Percentiles rank a stretch among this genome's conserved stretches.
These are phyloP conservation scores for Laburnicola sp. DNA, from an alignment of 2,329 filamentous ascomycete species.

Conservation along the genomic window DNA sequence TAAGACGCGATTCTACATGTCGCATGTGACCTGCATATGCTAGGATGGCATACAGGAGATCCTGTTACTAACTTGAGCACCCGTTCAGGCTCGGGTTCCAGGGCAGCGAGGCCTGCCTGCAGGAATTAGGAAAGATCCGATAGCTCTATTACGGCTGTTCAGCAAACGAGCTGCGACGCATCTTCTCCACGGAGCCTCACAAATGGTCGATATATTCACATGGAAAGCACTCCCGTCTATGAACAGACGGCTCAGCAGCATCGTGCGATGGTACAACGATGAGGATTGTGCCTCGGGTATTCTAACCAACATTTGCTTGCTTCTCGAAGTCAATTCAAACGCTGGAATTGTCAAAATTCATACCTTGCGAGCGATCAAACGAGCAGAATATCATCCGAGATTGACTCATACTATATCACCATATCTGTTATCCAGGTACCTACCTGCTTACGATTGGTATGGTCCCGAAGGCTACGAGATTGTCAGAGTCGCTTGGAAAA, in stretches of 20 bases:
- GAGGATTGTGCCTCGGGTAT: neutral
- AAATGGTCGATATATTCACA: slow-evolving; percentile 13
- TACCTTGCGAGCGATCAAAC: neutral
- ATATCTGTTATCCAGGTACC: slow-evolving; percentile 3
- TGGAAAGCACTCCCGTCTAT: slow-evolving; percentile 7
- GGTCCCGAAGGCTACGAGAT: slow-evolving; percentile 6
- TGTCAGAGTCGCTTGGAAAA: slow-evolving; percentile 10
- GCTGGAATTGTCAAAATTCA: slow-evolving; percentile 14
- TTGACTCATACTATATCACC: slow-evolving; percentile 13
- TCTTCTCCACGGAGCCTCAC: slow-evolving; percentile 7
- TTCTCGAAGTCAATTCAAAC: slow-evolving; percentile 14
- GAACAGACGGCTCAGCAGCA: slow-evolving; percentile 12
- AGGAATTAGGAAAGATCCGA: slow-evolving; percentile 2
- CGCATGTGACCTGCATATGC: no score
- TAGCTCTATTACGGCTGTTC: slow-evolving; percentile 9
- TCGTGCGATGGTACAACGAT: slow-evolving; percentile 1
- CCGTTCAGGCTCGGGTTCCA: neutral
- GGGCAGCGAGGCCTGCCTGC: slow-evolving; percentile 1
- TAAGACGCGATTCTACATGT: no score
- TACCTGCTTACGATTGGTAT: neutral
- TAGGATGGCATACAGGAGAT: no score
- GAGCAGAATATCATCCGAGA: neutral
- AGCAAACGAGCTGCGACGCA: slow-evolving; percentile 11
- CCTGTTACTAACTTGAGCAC: neutral
- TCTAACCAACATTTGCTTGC: neutral